Conservation (phyloP, 2,329 filamentous ascomycete species). For the Xylariaceae sp. region DNA sequence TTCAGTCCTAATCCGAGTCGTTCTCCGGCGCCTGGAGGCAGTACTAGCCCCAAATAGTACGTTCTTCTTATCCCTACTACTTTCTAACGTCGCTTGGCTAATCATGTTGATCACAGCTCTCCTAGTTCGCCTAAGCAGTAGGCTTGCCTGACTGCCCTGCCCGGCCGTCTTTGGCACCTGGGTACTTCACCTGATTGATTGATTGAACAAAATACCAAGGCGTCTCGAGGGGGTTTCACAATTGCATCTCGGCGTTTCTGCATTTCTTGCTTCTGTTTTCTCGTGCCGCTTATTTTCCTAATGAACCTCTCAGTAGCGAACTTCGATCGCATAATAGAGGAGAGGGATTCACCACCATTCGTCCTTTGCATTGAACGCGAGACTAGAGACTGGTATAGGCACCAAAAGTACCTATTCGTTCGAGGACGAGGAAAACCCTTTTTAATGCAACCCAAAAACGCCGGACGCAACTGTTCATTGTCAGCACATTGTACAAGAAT, state of each 20-base stretch:
- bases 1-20: slow-evolving; percentile 41
- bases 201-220: slow-evolving; percentile 32
- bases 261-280: slow-evolving; percentile 8
- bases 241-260: slow-evolving; percentile 25
- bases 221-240: slow-evolving; percentile 20
- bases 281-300: neutral
- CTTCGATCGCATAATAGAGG: slow-evolving; percentile 13
- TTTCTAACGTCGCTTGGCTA: slow-evolving; percentile 11
- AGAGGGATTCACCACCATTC: slow-evolving; percentile 5
- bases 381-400: slow-evolving; percentile 14
- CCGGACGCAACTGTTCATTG: slow-evolving; percentile 5
- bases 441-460: slow-evolving; percentile 5
- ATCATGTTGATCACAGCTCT: slow-evolving; percentile 26
- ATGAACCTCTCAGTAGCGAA: slow-evolving; percentile 5
- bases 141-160: slow-evolving; percentile 25
- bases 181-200: slow-evolving; percentile 13
- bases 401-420: slow-evolving; percentile 12
- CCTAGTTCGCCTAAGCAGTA: slow-evolving; percentile 34
- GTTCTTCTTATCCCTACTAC: slow-evolving; percentile 19
- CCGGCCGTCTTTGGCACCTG: neutral
- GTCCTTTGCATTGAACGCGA: slow-evolving; percentile 12
- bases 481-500: slow-evolving; percentile 17
- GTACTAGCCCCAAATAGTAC: slow-evolving; percentile 41
- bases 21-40: slow-evolving; percentile 42
- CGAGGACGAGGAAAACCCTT: neutral